phyloP scores from a whole-genome alignment of 1,284 basidiomycete species.

The Papiliotrema nemorosa region DNA sequence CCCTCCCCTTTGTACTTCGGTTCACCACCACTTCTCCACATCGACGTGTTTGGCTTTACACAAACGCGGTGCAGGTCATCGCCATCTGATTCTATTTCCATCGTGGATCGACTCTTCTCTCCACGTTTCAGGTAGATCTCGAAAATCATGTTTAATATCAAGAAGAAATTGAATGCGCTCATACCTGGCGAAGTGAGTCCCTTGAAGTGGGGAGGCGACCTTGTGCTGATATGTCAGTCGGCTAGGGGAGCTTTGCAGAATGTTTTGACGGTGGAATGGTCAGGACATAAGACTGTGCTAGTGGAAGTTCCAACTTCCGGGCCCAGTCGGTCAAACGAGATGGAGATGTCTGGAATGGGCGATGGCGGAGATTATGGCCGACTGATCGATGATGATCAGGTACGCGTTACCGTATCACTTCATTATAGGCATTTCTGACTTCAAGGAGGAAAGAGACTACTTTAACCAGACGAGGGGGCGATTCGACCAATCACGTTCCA shows the following conservation, averaged over 20 bases:
- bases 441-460: background rate
- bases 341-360: slow-evolving; percentile 30
- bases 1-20: background rate
- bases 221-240: background rate
- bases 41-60: no score
- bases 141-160: slow-evolving; percentile 7
- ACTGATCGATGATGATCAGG: slow-evolving; percentile 22
- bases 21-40: no score
- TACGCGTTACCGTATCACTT: slow-evolving; percentile 7
- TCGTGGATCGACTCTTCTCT: background rate
- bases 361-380: slow-evolving; percentile 25
- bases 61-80: slow-evolving; percentile 1
- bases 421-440: background rate
- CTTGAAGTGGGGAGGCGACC: background rate
- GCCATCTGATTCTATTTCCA: background rate
- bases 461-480: background rate
- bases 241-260: slow-evolving; percentile 31
- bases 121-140: background rate
- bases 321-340: slow-evolving; percentile 12
- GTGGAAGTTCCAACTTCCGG: slow-evolving; percentile 29
- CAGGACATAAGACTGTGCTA: slow-evolving; percentile 38
- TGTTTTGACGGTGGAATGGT: slow-evolving; percentile 43
- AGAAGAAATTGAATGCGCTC: slow-evolving; percentile 21
- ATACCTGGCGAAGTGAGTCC: slow-evolving; percentile 21
- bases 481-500: background rate